Base-by-base conservation (phyloP, 2,329 filamentous ascomycete genomes). In the Pseudogymnoascus sp. region DNA sequence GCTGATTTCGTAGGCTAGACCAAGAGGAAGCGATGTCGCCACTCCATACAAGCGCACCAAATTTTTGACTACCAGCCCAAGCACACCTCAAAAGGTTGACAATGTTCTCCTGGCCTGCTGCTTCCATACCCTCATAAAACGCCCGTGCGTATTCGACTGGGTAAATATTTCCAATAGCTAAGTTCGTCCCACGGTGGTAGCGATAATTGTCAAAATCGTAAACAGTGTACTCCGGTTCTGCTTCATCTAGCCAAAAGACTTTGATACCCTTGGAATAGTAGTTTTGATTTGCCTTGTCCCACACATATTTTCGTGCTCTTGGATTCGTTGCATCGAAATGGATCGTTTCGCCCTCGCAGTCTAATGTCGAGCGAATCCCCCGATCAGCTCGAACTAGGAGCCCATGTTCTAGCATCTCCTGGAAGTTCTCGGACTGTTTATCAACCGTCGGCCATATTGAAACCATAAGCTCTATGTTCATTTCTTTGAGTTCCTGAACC, bases 381-480 rank as follows among this genome's bases (percentile, higher is more conserved):
- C 84, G 78, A 63, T 88, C 85, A 5, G 76, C 77, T 0, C 83
- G 79, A 63, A 88, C 83, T 1, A 88, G 77, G 3, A 81, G 76
- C 0, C 85, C 85, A 7, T 77, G 76, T 61, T 84, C 81, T 0
- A 85, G 72, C 83, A 88, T 86, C 64, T 86, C 80, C 0, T 76
- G 66, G 67, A 80, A 87, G 68, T 86, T 86, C 47, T 84, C 81
- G 0, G 80, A 84, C 1, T 70, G 68, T 11, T 76, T 77, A 60
- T 87, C 83, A 0, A 88, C 84, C 0, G 84, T 87, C 0, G 85
- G 85, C 85, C 86, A 88, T 65, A 88, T 80, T 0, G 84, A 87
- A 0, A 88, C 83, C 84, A 88, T 87, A 3, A 87, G 76, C 67
- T 88, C 84, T 58, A 88, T 80, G 0, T 78, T 76, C 63, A 88